These are phyloP conservation scores for Microascus cirrosus DNA, from an alignment of 2,329 filamentous ascomycete species.

Conservation along the genomic window DNA sequence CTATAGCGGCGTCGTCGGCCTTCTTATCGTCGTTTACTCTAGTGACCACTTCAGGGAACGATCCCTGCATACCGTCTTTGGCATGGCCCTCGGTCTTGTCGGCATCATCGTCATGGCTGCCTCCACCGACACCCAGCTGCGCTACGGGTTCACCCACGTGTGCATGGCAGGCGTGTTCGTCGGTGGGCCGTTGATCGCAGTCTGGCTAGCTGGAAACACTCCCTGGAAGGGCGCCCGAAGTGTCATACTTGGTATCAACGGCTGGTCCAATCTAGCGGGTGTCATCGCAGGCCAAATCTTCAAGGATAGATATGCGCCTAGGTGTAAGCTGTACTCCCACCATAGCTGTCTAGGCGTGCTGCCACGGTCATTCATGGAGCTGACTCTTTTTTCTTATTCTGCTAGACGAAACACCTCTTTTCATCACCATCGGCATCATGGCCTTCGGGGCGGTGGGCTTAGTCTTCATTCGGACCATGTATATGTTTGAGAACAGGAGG, in stretches of 20 bases:
- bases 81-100: constrained; percentile 9
- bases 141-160: constrained; percentile 12
- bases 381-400: background rate
- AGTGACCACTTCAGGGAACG: constrained; percentile 12
- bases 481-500: constrained; percentile 9
- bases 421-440: constrained; percentile 10
- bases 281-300: constrained; percentile 13
- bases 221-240: constrained; percentile 37
- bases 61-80: constrained; percentile 11
- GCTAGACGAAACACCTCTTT: constrained; percentile 7
- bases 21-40: constrained; percentile 9
- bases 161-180: constrained; percentile 24
- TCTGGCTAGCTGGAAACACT: constrained; percentile 43
- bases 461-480: constrained; percentile 8
- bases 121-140: constrained; percentile 8
- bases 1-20: constrained; percentile 5
- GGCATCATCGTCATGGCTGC: constrained; percentile 12
- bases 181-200: constrained; percentile 35
- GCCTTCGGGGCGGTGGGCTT: constrained; percentile 8
- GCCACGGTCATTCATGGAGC: background rate
- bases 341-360: background rate
- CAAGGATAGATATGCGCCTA: constrained; percentile 12
- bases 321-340: constrained; percentile 5
- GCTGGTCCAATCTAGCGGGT: constrained; percentile 26
- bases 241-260: constrained; percentile 33